Evolutionary conservation across 805 yeast genomes (phyloP), one percentile per base, ranked within the genome.

Genomic region (Isabelozyma gotoi): DNA sequence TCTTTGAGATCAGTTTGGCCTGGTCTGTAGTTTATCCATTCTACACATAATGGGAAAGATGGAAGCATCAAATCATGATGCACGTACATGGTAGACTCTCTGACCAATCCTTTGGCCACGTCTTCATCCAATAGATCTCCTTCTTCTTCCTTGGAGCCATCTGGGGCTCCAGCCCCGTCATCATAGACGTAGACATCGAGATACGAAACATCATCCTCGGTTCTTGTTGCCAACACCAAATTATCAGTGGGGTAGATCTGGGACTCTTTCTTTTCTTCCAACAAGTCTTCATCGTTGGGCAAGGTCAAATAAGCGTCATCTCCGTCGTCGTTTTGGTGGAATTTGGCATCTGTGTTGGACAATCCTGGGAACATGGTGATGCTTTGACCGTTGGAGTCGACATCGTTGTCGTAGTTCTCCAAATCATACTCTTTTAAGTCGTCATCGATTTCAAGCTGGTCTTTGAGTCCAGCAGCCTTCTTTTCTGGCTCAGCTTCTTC

Each of bases 1-100:
- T 67, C 68, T 34, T 70, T 71, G 29, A 71, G 70, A 20, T 37
- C 40, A 11, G 65, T 53, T 16, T 64, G 70, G 11, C 74, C 78
- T 24, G 95, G 92, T 48, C 73, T 76, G 62, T 77, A 86, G 63
- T 88, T 86, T 49, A 94, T 64, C 98, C 98, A 92, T 66, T 94
- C 99, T 27, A 91, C 91, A 62, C 97, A 89, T 47, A 94, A 76
- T 34, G 99, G 99, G 77, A 94, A 92, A 2, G 97, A 86, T 1
- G 99, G 99, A 48, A 94, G 76, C 97, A 94, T 89, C 53, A 92
- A 68, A 63, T 94, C 99, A 65, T 94, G 99, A 62, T 94, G 99
- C 40, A 92, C 94, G 59, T 94, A 94, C 50, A 94, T 69, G 32
- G 84, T 80, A 42, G 84, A 78, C 39, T 81, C 94, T 69, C 95